Percentiles rank a stretch among this genome's conserved stretches.
Evolutionary conservation across 495 filamentous ascomycete species (phyloP).

Genomic region (Tricharina praecox): DNA sequence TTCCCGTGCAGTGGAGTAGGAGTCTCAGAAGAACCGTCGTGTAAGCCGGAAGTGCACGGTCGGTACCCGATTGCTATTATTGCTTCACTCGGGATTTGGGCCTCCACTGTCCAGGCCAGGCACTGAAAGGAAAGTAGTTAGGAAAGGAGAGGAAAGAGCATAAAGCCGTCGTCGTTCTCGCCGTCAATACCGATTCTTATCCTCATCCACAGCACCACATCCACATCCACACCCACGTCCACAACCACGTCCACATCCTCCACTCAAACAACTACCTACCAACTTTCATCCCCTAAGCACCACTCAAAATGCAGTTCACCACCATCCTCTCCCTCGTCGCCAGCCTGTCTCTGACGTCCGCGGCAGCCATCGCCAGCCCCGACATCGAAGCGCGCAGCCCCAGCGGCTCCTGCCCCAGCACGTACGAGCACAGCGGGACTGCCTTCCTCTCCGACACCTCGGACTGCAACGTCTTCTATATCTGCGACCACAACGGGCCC

Average conservation of each 20-base stretch:
- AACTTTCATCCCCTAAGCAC: conserved; percentile 1
- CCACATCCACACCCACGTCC: background rate
- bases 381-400: background rate
- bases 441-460: background rate
- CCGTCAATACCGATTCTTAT: too few relatives aligned
- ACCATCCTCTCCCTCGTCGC: conserved; percentile 1
- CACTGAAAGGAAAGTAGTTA: too few relatives aligned
- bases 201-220: background rate
- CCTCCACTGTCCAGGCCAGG: too few relatives aligned
- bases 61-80: too few relatives aligned
- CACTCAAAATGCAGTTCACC: conserved; percentile 11
- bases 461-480: conserved; percentile 3
- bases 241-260: background rate
- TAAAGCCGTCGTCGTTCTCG: too few relatives aligned
- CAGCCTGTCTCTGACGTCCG: too few relatives aligned
- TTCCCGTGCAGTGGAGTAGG: too few relatives aligned
- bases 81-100: too few relatives aligned
- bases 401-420: background rate
- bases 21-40: too few relatives aligned
- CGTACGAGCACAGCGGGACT: background rate
- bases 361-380: background rate
- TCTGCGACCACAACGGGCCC: background rate
- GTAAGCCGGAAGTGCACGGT: too few relatives aligned
- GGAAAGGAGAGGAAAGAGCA: too few relatives aligned
- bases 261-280: too few relatives aligned